phyloP scores from a whole-genome alignment of 2,329 filamentous ascomycete species.

The Hypoxylon sp. region DNA sequence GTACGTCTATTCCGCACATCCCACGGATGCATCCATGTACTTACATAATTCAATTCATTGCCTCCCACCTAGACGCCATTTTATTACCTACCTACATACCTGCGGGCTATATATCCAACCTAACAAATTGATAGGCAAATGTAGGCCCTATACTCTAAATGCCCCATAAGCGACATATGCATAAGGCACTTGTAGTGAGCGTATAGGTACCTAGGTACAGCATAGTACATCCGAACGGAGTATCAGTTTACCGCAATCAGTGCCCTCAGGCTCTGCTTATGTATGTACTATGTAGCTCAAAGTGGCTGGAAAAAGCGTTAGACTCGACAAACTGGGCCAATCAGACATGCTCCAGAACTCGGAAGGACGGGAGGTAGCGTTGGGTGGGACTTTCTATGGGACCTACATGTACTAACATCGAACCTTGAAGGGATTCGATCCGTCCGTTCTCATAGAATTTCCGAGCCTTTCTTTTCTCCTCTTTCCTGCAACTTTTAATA shows the following conservation, averaged over 20 bases:
- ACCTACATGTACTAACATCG: slow-evolving; percentile 4
- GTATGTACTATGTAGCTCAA: too few relatives aligned
- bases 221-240: slow-evolving; percentile 41
- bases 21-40: not conserved
- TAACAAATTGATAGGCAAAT: slow-evolving; percentile 2
- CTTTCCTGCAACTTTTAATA: slow-evolving; percentile 15
- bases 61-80: slow-evolving; percentile 11
- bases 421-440: slow-evolving; percentile 33
- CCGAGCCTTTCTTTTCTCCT: slow-evolving; percentile 35
- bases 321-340: slow-evolving; percentile 28
- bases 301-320: slow-evolving; percentile 26
- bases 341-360: slow-evolving; percentile 38
- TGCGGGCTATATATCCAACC: not conserved
- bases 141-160: not conserved
- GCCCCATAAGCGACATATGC: slow-evolving; percentile 34
- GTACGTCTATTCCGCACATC: not conserved
- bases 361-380: slow-evolving; percentile 41
- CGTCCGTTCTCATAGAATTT: slow-evolving; percentile 38
- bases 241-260: slow-evolving; percentile 40
- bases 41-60: slow-evolving; percentile 6
- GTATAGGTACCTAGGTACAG: slow-evolving; percentile 23
- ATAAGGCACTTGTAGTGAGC: slow-evolving; percentile 27
- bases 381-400: slow-evolving; percentile 26
- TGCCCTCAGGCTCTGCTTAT: not conserved
- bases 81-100: not conserved